Evolutionary conservation across 2,329 filamentous ascomycete genomes (phyloP), one percentile per base, ranked within the genome.

Genomic region (Xylaria sp.): DNA sequence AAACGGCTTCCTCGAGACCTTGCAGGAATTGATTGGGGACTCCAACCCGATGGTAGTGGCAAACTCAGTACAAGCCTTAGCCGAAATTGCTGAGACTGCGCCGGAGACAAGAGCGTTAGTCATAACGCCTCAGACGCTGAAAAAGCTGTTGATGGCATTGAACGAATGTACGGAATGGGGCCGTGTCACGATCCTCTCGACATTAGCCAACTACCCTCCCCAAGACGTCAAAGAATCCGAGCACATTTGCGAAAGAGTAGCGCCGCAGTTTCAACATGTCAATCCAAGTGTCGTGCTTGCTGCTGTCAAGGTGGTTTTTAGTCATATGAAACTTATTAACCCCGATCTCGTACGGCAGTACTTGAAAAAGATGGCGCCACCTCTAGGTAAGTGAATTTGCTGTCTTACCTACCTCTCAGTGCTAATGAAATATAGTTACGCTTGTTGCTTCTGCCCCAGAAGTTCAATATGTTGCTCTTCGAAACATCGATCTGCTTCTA

Each of bases 91-190:
- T 70, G 94, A 99, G 75, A 88, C 92, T 0, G 91, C 94, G 0
- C 95, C 95, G 11, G 94, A 98, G 76, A 97, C 94, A 1, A 88
- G 88, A 66, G 95, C 94, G 4, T 82, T 99, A 57, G 83, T 92
- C 51, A 90, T 99, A 65, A 96, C 91, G 1, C 85, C 92, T 2
- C 84, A 88, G 63, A 94, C 89, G 2, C 81, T 99, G 67, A 97
- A 97, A 83, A 99, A 98, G 80, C 87, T 99, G 78, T 82, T 99
- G 49, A 92, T 98, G 87, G 95, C 95, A 0, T 81, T 99, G 70
- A 98, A 97, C 73, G 95, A 99, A 77, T 99, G 95, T 75, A 99
- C 95, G 0, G 95, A 99, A 80, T 99, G 95, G 95, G 95, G 95
- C 15, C 84, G 95, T 69, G 94, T 99, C 33, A 98, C 94, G 0